Percentiles rank a stretch among this genome's conserved stretches.
phyloP scores from a whole-genome alignment of 371 early-diverging fungal genomes.

The Encephalitozoon romaleae region DNA sequence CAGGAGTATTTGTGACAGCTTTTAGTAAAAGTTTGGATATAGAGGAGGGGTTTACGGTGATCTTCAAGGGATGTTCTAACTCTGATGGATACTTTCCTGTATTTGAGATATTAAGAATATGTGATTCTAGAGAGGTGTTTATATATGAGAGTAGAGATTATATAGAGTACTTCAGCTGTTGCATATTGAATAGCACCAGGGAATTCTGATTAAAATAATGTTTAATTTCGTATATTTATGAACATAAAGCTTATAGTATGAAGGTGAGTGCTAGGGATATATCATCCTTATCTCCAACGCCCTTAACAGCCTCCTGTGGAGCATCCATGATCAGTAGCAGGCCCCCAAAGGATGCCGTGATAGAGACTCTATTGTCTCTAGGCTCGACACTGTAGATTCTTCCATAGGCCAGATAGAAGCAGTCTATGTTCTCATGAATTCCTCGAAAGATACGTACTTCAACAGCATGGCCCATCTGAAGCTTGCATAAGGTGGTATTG shows the following conservation, averaged over 20 bases:
- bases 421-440: constrained; percentile 5
- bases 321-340: constrained; percentile 9
- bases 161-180: constrained; percentile 37
- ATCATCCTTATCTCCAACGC: constrained; percentile 6
- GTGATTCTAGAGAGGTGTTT: constrained; percentile 10
- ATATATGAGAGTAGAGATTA: constrained; percentile 31
- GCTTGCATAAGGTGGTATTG: constrained; percentile 1
- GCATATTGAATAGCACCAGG: not conserved
- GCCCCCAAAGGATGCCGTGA: constrained; percentile 14
- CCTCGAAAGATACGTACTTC: constrained; percentile 5
- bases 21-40: not conserved
- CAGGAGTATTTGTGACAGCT: constrained; percentile 9
- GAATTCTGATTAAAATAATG: not conserved
- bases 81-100: constrained; percentile 15
- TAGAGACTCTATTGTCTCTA: not conserved
- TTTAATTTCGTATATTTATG: not conserved
- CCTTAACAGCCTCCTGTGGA: not conserved
- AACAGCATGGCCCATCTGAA: constrained; percentile 5
- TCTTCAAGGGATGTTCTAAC: constrained; percentile 26
- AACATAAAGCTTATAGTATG: not conserved
- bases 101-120: constrained; percentile 36
- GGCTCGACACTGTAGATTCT: constrained; percentile 17
- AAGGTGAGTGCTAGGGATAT: constrained; percentile 7
- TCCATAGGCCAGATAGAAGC: constrained; percentile 26
- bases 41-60: not conserved